Evolutionary conservation across 768 basidiomycete genomes (phyloP).

Genomic region (Leccinum barrowsii): DNA sequence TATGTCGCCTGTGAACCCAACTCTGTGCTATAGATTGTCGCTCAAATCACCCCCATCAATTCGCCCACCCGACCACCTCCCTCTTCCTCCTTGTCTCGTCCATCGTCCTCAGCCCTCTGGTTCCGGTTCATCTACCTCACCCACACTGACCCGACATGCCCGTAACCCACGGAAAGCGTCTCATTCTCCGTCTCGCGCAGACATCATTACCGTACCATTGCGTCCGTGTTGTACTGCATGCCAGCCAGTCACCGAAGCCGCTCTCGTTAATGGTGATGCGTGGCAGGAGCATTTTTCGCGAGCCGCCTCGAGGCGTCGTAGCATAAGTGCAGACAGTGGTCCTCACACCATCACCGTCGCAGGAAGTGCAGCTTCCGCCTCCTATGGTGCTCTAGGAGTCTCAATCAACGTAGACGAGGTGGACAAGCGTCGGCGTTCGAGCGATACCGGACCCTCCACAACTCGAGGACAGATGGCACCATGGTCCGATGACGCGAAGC

Average conservation of each 20-base stretch:
- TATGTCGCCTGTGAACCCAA: neutral
- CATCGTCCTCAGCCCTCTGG: constrained; percentile 35
- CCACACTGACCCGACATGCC: constrained; percentile 7
- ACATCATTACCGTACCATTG: constrained; percentile 56
- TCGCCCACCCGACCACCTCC: constrained; percentile 33
- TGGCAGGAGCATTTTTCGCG: constrained; percentile 65
- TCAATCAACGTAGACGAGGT: constrained; percentile 61
- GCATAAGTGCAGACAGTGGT: constrained; percentile 36
- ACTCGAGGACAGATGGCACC: neutral
- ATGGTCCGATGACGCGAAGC: neutral
- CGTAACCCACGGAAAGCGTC: constrained; percentile 21
- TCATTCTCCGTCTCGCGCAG: constrained; percentile 36
- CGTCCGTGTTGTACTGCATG: constrained; percentile 71
- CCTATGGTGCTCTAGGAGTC: constrained; percentile 22
- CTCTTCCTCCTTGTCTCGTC: constrained; percentile 55
- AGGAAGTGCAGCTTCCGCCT: constrained; percentile 31
- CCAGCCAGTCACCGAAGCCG: constrained; percentile 54
- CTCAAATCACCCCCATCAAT: constrained; percentile 38
- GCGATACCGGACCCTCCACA: constrained; percentile 26
- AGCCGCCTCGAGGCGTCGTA: constrained; percentile 58
- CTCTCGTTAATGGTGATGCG: constrained; percentile 47
- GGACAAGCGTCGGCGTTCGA: constrained; percentile 51
- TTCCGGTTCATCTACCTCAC: neutral
- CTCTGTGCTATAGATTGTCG: constrained; percentile 37
- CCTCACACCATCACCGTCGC: constrained; percentile 27